Conservation (phyloP, 2,329 filamentous ascomycete species). For the Ceratocystis lukuohia region DNA sequence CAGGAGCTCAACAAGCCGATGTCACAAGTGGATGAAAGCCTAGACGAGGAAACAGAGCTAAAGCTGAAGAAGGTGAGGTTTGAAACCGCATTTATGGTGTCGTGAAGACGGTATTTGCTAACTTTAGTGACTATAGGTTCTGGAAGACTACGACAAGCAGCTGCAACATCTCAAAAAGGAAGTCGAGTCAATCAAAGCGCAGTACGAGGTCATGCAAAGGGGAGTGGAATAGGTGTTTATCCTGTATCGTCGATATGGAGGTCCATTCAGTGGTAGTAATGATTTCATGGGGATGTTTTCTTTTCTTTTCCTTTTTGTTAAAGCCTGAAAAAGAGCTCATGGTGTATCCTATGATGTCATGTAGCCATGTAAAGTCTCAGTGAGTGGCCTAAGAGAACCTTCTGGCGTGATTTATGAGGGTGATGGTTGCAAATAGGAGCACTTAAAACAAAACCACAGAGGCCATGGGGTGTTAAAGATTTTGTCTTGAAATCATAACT, state of each 20-base stretch:
- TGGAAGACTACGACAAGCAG: constrained; percentile 73
- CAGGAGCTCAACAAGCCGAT: constrained; percentile 60
- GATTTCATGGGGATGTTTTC: neutral
- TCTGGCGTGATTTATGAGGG: neutral
- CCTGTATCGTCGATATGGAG: neutral
- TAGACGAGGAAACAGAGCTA: constrained; percentile 57
- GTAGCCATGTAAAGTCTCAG: neutral
- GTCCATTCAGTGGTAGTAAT: neutral
- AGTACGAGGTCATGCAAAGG: constrained; percentile 43
- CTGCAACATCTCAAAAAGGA: constrained; percentile 63
- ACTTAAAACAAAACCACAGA: neutral
- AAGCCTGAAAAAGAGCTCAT: neutral
- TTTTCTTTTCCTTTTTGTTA: neutral
- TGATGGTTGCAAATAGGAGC: neutral
- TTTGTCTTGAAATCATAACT: constrained; percentile 10
- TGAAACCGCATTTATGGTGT: neutral
- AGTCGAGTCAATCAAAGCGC: constrained; percentile 47
- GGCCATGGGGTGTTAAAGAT: neutral
- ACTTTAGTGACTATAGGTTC: constrained; percentile 39
- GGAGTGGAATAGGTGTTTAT: constrained; percentile 20
- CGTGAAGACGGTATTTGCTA: neutral
- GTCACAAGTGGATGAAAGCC: constrained; percentile 38
- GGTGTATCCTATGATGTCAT: neutral
- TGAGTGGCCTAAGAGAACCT: neutral
- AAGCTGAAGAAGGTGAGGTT: constrained; percentile 58